Percentiles rank a stretch among this genome's conserved stretches.
Evolutionary conservation across 345 rosid genomes (phyloP).

Genomic region (Eucalyptus globulus): DNA sequence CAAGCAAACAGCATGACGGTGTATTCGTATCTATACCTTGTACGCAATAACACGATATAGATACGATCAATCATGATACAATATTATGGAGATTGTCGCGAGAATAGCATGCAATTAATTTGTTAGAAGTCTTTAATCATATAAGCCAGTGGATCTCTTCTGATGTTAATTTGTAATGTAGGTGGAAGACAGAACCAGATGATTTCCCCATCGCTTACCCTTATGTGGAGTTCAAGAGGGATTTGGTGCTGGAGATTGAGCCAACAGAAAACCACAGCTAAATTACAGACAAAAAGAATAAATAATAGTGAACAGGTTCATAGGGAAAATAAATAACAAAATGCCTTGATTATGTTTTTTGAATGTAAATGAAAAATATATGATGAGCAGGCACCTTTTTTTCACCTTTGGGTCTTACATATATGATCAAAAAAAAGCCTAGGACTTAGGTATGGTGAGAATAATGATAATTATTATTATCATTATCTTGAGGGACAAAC

Average conservation of each 20-base stretch:
- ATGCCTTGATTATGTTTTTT: not conserved
- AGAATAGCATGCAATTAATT: not conserved
- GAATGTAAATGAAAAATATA: not conserved
- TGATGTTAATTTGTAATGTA: not conserved
- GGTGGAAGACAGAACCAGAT: conserved; percentile 64
- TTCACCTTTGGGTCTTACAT: not conserved
- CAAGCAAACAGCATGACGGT: not conserved
- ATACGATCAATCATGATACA: not conserved
- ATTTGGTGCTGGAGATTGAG: conserved; percentile 53
- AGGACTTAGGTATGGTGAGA: not conserved
- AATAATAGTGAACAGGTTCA: not conserved
- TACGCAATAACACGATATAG: accelerated
- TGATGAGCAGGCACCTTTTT: not conserved
- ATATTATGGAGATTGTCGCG: not conserved
- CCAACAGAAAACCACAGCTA: not conserved
- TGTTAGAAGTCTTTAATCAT: not conserved
- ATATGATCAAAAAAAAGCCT: not conserved
- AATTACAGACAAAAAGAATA: not conserved
- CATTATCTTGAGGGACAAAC: not conserved
- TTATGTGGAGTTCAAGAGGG: conserved; percentile 61
- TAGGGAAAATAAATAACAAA: not conserved
- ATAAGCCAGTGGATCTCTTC: not conserved
- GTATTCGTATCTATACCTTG: accelerated
- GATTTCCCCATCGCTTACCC: conserved; percentile 79
- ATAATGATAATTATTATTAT: not conserved